Conservation (phyloP, 768 basidiomycete genomes). For the Leucosporidium scottii region DNA sequence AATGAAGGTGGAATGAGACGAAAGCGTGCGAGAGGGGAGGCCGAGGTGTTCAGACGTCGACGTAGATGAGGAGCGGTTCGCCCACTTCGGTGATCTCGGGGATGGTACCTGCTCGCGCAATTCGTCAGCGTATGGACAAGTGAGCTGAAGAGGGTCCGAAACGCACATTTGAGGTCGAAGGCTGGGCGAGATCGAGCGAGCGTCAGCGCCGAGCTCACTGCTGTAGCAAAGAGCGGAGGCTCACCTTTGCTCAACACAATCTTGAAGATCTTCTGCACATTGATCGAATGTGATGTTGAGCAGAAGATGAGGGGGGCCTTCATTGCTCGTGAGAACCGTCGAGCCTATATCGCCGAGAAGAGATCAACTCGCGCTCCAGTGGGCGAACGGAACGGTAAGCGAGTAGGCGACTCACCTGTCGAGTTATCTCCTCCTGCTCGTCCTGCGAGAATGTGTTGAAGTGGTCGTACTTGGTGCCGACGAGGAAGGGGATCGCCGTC, state of each 20-base stretch:
- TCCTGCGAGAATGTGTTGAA: constrained; percentile 92
- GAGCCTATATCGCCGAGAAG: constrained; percentile 54
- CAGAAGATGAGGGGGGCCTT: constrained; percentile 99
- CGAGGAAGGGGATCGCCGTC: constrained; percentile 97
- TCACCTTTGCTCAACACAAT: constrained; percentile 77
- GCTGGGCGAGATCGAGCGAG: constrained; percentile 46
- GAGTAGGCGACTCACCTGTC: constrained; percentile 55
- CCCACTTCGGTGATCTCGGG: constrained; percentile 96
- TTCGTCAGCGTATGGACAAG: not conserved
- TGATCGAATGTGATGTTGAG: constrained; percentile 96
- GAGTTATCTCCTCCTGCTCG: constrained; percentile 98
- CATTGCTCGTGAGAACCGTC: constrained; percentile 97
- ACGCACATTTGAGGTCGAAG: constrained; percentile 85
- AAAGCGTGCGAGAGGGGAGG: not conserved
- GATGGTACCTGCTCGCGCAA: constrained; percentile 45
- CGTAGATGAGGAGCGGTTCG: constrained; percentile 85
- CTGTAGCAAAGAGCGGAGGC: not conserved
- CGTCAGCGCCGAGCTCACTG: not conserved
- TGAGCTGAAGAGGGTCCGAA: too few species aligned
- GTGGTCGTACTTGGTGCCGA: constrained; percentile 97
- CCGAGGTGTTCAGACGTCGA: not conserved
- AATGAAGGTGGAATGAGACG: not conserved
- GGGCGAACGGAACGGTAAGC: too few species aligned
- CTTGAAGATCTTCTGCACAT: constrained; percentile 99
- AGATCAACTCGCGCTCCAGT: not conserved